A percentile compares a stretch with the other conserved stretches of the same genome.
phyloP scores from a whole-genome alignment of 306 rosid species.

The Citrullus colocynthis region DNA sequence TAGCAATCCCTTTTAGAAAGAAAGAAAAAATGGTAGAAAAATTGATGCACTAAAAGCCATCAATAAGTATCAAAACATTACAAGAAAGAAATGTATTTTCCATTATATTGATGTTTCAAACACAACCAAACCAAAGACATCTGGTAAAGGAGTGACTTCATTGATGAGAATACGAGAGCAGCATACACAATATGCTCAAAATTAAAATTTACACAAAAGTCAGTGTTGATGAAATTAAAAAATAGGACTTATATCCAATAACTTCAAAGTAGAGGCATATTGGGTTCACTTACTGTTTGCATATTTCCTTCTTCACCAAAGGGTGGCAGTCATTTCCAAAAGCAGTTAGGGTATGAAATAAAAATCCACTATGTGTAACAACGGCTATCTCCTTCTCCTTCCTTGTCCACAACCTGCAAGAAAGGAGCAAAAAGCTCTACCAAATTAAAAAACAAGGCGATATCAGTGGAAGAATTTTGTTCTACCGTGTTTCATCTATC shows the following conservation, averaged over 20 bases:
- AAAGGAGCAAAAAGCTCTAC: neutral
- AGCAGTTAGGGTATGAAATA: conserved; percentile 43
- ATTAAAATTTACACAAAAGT: neutral
- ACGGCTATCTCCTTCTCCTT: conserved; percentile 79
- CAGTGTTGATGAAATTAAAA: neutral
- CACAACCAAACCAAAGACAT: neutral
- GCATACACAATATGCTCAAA: neutral
- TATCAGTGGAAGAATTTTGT: neutral
- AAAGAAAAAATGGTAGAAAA: neutral
- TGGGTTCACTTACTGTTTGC: conserved; percentile 45
- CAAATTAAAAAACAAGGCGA: neutral
- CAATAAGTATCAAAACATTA: neutral
- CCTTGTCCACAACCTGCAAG: conserved; percentile 67
- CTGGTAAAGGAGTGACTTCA: neutral
- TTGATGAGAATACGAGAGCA: neutral
- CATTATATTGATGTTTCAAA: neutral
- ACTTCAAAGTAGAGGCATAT: conserved; percentile 4
- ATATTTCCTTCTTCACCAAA: conserved; percentile 54
- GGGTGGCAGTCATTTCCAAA: conserved; percentile 73
- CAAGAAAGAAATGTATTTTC: neutral
- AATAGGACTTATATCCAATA: neutral
- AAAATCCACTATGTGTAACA: conserved; percentile 82
- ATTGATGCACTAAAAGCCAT: neutral
- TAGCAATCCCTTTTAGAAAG: neutral
- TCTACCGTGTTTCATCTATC: neutral